These are phyloP conservation scores for Lactarius deliciosus DNA, from an alignment of 768 basidiomycete species.

Conservation along the genomic window DNA sequence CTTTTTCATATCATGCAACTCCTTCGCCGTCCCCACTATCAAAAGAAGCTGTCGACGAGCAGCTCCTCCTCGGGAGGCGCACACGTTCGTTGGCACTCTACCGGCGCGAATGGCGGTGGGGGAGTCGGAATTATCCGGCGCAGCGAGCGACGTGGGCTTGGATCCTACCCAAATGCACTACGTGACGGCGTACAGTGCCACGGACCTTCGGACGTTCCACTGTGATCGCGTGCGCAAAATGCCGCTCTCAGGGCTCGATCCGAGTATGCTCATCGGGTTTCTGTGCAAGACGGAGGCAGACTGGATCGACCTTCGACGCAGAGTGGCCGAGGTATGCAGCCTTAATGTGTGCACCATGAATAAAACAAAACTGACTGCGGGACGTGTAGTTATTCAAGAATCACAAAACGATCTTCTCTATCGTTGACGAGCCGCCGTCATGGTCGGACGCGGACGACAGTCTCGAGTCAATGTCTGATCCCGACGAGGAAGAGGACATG, in stretches of 20 bases:
- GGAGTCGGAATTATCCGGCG: constrained; percentile 26
- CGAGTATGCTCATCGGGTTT: constrained; percentile 97
- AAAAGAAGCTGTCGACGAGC: constrained; percentile 54
- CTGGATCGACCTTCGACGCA: constrained; percentile 75
- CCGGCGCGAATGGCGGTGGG: constrained; percentile 39
- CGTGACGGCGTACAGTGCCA: constrained; percentile 64
- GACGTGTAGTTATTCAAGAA: constrained; percentile 42
- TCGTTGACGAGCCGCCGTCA: constrained; percentile 83
- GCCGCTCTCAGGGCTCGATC: constrained; percentile 86
- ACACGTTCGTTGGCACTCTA: constrained; percentile 37
- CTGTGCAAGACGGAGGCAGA: constrained; percentile 79
- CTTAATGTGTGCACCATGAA: constrained; percentile 19
- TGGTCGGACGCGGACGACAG: constrained; percentile 81
- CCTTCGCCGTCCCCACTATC: constrained; percentile 65
- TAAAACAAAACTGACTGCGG: background rate
- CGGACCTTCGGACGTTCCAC: constrained; percentile 87
- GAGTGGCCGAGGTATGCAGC: constrained; percentile 67
- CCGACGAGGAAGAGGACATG: constrained; percentile 61
- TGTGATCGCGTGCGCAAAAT: constrained; percentile 97
- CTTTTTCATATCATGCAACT: constrained; percentile 58
- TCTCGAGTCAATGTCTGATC: constrained; percentile 80
- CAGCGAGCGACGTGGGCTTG: constrained; percentile 27
- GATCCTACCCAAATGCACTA: constrained; percentile 61
- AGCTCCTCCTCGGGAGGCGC: constrained; percentile 38
- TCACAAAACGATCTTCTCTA: constrained; percentile 72